A percentile compares a stretch with the other conserved stretches of the same genome.
These are phyloP conservation scores for Linaria vulgaris DNA, from an alignment of 257 asterid genomes.

Conservation along the genomic window DNA sequence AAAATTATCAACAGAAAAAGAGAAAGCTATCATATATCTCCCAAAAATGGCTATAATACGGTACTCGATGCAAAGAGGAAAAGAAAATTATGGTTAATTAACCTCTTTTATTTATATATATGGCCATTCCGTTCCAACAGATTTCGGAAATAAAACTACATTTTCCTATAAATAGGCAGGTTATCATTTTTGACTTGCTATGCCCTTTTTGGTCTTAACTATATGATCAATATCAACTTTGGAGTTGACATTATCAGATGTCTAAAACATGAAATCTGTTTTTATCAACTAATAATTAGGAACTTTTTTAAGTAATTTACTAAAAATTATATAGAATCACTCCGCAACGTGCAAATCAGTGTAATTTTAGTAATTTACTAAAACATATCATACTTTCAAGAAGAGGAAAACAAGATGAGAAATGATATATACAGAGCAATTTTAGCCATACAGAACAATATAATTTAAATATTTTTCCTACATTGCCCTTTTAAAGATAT, in stretches of 20 bases:
- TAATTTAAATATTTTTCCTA: no score
- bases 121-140: no score
- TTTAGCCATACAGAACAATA: no score
- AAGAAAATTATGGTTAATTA: no score
- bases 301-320: neutral
- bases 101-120: no score
- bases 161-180: neutral
- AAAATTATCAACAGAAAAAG: no score
- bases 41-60: neutral
- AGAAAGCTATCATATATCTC: no score
- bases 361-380: neutral
- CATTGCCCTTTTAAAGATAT: no score
- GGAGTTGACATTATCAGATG: conserved; percentile 10
- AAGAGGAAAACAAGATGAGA: no score
- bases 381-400: neutral
- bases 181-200: neutral
- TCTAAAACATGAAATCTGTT: conserved; percentile 15
- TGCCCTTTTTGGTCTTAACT: neutral
- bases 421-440: no score
- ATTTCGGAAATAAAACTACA: neutral
- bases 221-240: neutral
- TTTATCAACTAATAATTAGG: neutral
- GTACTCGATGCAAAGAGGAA: neutral
- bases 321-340: no score
- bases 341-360: no score